Evolutionary conservation across 2,329 filamentous ascomycete species (phyloP).

Genomic region (Arachnomyces sp.): DNA sequence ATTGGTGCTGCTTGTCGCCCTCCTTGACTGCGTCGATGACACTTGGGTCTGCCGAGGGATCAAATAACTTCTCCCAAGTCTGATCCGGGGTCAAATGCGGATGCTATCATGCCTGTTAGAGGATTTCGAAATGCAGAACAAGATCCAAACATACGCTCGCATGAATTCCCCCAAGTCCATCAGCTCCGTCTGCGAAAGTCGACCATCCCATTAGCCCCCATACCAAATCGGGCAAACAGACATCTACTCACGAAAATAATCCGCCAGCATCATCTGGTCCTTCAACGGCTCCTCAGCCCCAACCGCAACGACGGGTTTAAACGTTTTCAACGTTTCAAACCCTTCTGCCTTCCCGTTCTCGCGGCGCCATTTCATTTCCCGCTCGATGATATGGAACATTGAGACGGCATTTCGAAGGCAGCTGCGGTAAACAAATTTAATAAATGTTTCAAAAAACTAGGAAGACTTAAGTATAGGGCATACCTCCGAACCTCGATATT

Average conservation of each 20-base stretch:
- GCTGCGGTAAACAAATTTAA: constrained; percentile 37
- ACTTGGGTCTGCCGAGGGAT: constrained; percentile 34
- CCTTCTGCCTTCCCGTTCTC: constrained; percentile 59
- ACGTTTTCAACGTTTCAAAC: constrained; percentile 63
- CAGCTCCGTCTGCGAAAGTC: constrained; percentile 57
- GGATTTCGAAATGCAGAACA: neutral
- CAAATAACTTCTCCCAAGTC: constrained; percentile 65
- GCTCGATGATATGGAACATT: constrained; percentile 84
- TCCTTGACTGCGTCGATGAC: constrained; percentile 42
- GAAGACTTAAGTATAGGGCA: constrained; percentile 11
- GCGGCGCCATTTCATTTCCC: constrained; percentile 77
- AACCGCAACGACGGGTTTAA: constrained; percentile 76
- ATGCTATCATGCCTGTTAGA: constrained; percentile 40
- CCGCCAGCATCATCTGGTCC: constrained; percentile 69
- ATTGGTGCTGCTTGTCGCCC: constrained; percentile 33
- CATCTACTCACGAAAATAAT: constrained; percentile 70
- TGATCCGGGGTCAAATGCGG: constrained; percentile 68
- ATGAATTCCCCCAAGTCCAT: constrained; percentile 72
- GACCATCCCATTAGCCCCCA: constrained; percentile 1
- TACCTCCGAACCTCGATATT: constrained; percentile 83
- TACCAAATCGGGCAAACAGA: neutral
- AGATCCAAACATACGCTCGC: constrained; percentile 29
- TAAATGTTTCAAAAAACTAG: no score
- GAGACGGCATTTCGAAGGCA: constrained; percentile 84
- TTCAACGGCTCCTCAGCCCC: constrained; percentile 80